Evolutionary conservation across 768 basidiomycete genomes (phyloP), one percentile per base, ranked within the genome.

Genomic region (Mrakia gelida): DNA sequence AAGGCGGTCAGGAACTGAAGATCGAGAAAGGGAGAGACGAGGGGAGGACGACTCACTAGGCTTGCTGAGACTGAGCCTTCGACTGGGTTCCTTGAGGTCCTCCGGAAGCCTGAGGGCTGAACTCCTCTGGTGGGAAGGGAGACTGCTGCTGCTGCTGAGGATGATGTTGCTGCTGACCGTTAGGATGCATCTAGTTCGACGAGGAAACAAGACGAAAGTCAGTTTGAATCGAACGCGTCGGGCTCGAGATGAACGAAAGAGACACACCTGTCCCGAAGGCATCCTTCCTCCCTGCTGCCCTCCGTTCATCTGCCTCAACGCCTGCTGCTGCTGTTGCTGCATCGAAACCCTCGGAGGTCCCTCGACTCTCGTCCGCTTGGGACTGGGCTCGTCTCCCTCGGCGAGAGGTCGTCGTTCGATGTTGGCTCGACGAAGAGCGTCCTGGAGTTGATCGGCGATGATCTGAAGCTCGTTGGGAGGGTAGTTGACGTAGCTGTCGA

Each of bases 241-340:
- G 0, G 2, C 11, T 13, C 45, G 11, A 45, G 49, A 21, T 1
- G 49, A 59, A 18, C 3, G 28, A 59, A n/a, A 26, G 26, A 59
- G 54, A 59, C 59, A 8, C 2, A 59, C 59, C 59, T 59, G 59
- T 59, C 59, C 67, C 2, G 38, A 41, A 43, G 23, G 38, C 2
- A n/a, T 11, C 26, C 38, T 41, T n/a, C 67, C 34, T 6, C 38
- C 38, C 23, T 38, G 67, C 67, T 41, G 67, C 9, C 34, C 41
- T 26, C 67, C 41, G 38, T 13, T 59, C 38, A 70, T 10, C 38
- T 26, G 34, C 41, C 67, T 34, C 34, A 70, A 10, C 18, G 67
- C 67, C 38, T 70, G 67, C 67, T 70, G 67, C 67, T 70, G 67
- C 67, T 70, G 67, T 38, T 70, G 67, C 67, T 70, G 34, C 67